Percentiles rank a stretch among this genome's conserved stretches.
phyloP scores from a whole-genome alignment of 352 stramenopile species.

The Globisporangium megalacanthum region DNA sequence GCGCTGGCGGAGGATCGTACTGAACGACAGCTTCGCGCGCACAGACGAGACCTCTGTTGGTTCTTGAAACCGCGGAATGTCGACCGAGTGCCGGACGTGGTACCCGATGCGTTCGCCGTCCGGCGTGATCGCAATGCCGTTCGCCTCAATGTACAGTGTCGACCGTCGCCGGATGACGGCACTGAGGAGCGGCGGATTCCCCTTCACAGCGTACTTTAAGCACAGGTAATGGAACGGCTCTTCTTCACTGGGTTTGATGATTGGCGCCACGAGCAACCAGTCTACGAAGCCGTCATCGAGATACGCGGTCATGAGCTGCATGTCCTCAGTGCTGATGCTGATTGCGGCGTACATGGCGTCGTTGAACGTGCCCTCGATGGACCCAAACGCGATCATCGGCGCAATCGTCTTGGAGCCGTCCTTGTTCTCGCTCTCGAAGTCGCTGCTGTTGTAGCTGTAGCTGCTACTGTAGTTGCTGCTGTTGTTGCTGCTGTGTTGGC shows the following conservation, averaged over 20 bases:
- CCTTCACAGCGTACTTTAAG: conserved; percentile 50
- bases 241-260: conserved; percentile 25
- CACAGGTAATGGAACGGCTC: conserved; percentile 42
- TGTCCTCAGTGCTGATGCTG: conserved; percentile 35
- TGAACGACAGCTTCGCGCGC: no score
- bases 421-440: no score
- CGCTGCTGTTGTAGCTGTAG: no score
- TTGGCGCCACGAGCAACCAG: conserved; percentile 28
- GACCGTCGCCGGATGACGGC: conserved; percentile 22
- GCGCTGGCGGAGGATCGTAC: no score
- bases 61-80: no score
- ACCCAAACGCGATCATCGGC: conserved; percentile 1
- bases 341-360: neutral
- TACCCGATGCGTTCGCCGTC: no score
- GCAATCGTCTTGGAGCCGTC: no score
- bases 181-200: conserved; percentile 25
- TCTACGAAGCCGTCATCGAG: conserved; percentile 47
- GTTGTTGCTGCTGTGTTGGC: no score
- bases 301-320: conserved; percentile 44
- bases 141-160: neutral
- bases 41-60: no score
- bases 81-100: no score
- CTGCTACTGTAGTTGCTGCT: no score
- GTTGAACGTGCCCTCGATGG: conserved; percentile 3
- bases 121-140: neutral